A percentile compares a stretch with the other conserved stretches of the same genome.
Evolutionary conservation across 768 basidiomycete genomes (phyloP).

Genomic region (Termitomyces sp.): DNA sequence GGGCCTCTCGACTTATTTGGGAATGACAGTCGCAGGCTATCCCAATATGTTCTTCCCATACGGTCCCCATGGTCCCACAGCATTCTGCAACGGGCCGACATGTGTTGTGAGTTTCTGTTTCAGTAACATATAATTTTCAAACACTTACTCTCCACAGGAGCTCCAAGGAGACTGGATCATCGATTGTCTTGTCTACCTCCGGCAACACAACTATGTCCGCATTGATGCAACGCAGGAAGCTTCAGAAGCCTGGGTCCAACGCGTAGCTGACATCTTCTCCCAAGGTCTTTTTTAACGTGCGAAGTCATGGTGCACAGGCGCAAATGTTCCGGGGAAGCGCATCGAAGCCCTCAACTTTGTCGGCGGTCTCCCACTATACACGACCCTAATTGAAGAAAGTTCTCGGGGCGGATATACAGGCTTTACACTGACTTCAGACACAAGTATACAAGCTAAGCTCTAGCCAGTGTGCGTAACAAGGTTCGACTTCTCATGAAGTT

Average conservation of each 20-base stretch:
- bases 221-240: constrained; percentile 11
- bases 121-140: neutral
- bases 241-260: constrained; percentile 8
- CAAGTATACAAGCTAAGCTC: neutral
- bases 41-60: constrained; percentile 23
- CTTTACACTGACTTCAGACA: constrained; percentile 3
- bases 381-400: constrained; percentile 11
- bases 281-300: constrained; percentile 11
- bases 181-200: constrained; percentile 14
- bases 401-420: constrained; percentile 15
- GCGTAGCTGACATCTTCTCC: constrained; percentile 10
- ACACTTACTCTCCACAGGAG: constrained; percentile 11
- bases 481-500: neutral
- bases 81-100: constrained; percentile 19
- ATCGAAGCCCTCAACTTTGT: constrained; percentile 17
- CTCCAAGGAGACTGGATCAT: constrained; percentile 20
- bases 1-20: constrained; percentile 12
- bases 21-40: constrained; percentile 11
- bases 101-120: constrained; percentile 13
- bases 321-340: constrained; percentile 19
- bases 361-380: constrained; percentile 17
- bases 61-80: constrained; percentile 20
- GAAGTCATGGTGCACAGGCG: constrained; percentile 20
- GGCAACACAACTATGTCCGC: neutral
- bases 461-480: neutral